Base-by-base conservation (phyloP, 345 rosid species). In the Eucalyptus albens region DNA sequence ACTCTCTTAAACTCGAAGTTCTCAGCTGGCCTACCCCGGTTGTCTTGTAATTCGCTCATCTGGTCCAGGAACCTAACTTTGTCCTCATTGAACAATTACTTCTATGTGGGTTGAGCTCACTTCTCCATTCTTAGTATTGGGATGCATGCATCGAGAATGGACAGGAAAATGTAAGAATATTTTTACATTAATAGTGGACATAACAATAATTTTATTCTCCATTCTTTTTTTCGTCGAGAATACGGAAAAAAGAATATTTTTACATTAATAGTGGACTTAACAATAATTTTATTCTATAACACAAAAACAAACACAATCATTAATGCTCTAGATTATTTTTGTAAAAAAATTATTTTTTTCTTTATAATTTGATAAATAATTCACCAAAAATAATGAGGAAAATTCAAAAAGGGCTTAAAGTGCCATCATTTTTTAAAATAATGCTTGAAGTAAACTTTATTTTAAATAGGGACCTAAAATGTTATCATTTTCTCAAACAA, bases 341-440 rank as follows among this genome's bases (percentile, higher is more conserved):
- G 40, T 33, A 5, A n/a, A 65, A 29, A n/a, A 7, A 0, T n/a
- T 15, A 15, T n/a, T n/a, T n/a, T n/a, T 69, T 22, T 31, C 2
- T 69, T 31, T 17, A 16, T 16, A 31, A 31, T 69, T 69, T 17
- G 44, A 69, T 69, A 69, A 69, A 4, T 15, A 69, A 33, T 33
- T 31, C 42, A 5, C 81, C 22, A 33, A 33, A 31, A 67, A n/a
- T 33, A 31, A n/a, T 67, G 10, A 5, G 26, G 2, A 53, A 53
- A 53, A 21, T 53, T 53, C 0, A 53, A 53, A 53, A 53, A 0
- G 0, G 1, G 11, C 5, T 0, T 0, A 0, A 53, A 21, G 26
- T 53, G 59, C 1, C 59, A 53, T 21, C 14, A 10, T 56, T 56
- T 56, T 56, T 56, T 56, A 0, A 22, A 56, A 56, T 24, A 56